Base-by-base conservation (phyloP, 768 basidiomycete genomes). In the Leccinum uliginosum region DNA sequence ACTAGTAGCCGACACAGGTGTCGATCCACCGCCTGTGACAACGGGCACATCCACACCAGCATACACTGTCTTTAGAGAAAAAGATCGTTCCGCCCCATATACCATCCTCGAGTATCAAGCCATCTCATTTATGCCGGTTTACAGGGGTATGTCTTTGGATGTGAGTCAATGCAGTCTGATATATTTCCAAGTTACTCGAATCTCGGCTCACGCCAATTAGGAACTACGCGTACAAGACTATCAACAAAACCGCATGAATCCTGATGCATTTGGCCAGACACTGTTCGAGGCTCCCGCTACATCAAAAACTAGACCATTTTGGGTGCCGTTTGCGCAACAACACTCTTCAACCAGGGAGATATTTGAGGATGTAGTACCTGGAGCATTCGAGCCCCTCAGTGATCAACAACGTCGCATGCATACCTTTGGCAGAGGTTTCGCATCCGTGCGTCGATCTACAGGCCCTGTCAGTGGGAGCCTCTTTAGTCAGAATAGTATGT, bases 41-140 rank as follows among this genome's bases (percentile, higher is more conserved):
- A n/a, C 38, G n/a, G 38, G 38, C n/a, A 40, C 38, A 40, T 40
- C 38, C 14, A 40, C 38, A 40, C 38, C 91, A 3, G 71, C 81
- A 3, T 94, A 85, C 65, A 67, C 70, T 45, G 72, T 76, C 6
- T 83, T 77, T 58, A 68, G 53, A 35, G 92, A 93, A 66, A 91
- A 91, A 63, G 92, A 94, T 60, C 63, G 73, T n/a, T 67, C 73
- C 6, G 78, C 73, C 54, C 61, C 75, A 15, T 74, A 50, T 50
- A 55, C 72, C 12, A 82, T 75, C 7, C 75, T 87, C 40, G 86
- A 89, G 58, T 96, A 88, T 70, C 91, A 94, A 70, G 81, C 84
- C 38, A 92, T 93, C 54, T 81, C 86, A 15, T 86, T 85, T 60
- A 90, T 88, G 80, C 87, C 87, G 15, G 79, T 80, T 17, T 96